phyloP scores from a whole-genome alignment of 306 rosid species.

The Bauhinia variegata region DNA sequence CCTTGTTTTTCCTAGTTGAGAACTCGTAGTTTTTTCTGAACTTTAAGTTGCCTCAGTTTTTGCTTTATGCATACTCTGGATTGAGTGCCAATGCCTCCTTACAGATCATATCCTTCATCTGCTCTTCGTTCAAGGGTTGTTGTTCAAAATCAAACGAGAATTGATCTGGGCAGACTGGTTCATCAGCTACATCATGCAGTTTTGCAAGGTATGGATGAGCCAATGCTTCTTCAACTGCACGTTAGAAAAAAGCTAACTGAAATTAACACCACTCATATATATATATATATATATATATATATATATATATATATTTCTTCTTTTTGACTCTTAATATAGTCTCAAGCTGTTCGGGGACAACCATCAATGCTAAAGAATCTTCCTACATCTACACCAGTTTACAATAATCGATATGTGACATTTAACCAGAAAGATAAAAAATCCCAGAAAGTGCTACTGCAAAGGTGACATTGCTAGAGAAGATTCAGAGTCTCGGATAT shows the following conservation, averaged over 20 bases:
- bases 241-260: conserved; percentile 26
- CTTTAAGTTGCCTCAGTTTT: conserved; percentile 9
- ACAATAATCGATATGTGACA: not conserved
- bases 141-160: conserved; percentile 93
- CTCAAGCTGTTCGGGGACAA: too few species aligned
- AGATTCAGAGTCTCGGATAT: not conserved
- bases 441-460: not conserved
- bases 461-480: not conserved
- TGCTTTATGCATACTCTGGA: conserved; percentile 69
- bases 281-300: not conserved
- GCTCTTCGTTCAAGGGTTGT: conserved; percentile 78
- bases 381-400: not conserved
- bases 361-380: not conserved
- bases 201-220: conserved; percentile 98
- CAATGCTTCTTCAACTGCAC: conserved; percentile 87
- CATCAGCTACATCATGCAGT: conserved; percentile 90
- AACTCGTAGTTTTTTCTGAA: conserved; percentile 8
- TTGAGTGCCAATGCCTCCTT: conserved; percentile 81
- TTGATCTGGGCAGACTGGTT: conserved; percentile 73
- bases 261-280: conserved; percentile 19
- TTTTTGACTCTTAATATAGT: not conserved
- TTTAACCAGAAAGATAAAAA: not conserved
- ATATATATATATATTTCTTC: not conserved
- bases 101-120: conserved; percentile 93
- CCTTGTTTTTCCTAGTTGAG: conserved; percentile 22